Evolutionary conservation across 164 flowering plant species (phyloP).

Genomic region (Chimonanthus salicifolius): DNA sequence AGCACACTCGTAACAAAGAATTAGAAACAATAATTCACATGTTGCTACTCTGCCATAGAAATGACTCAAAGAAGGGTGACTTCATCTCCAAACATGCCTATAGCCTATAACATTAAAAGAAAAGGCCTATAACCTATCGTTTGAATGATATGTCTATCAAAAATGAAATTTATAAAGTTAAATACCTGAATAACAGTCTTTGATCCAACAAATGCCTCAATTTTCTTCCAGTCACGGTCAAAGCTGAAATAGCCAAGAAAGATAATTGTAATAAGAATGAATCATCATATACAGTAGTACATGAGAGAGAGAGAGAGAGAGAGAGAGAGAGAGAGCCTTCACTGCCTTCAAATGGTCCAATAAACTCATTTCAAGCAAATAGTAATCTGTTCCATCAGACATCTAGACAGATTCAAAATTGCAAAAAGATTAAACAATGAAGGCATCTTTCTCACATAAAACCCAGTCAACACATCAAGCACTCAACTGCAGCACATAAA

Average conservation of each 20-base stretch:
- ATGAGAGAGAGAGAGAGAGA: not conserved
- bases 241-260: constrained; percentile 40
- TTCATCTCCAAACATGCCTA: not conserved
- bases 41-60: no score
- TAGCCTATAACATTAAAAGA: not conserved
- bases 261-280: not conserved
- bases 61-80: no score
- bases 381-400: no score
- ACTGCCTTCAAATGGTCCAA: no score
- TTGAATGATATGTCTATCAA: no score
- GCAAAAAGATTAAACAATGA: not conserved
- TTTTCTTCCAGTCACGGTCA: constrained; percentile 98
- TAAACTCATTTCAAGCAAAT: no score
- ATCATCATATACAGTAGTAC: not conserved
- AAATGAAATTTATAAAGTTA: not conserved
- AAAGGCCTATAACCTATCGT: not conserved
- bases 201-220: constrained; percentile 91
- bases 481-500: not conserved
- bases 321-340: not conserved
- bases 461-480: not conserved
- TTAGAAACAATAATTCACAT: no score
- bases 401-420: not conserved
- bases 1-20: no score
- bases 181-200: constrained; percentile 95
- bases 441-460: not conserved